A percentile compares a stretch with the other conserved stretches of the same genome.
Conservation (phyloP, 2,329 filamentous ascomycete species). For the Penicillium sp. region DNA sequence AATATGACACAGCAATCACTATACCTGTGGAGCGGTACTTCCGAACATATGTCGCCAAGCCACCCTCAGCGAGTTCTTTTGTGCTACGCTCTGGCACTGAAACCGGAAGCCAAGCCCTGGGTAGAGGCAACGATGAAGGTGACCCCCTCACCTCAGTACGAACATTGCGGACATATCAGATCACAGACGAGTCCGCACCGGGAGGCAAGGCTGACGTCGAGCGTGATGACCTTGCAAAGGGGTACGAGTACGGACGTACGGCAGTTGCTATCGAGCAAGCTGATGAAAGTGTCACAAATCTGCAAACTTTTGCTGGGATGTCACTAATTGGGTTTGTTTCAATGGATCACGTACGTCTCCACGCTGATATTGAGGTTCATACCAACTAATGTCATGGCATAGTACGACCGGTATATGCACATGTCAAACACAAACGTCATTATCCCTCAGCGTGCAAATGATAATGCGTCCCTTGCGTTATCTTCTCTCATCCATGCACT, state of each 20-base stretch:
- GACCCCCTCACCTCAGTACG: constrained; percentile 67
- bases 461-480: constrained; percentile 78
- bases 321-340: constrained; percentile 86
- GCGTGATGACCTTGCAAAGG: constrained; percentile 81
- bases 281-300: constrained; percentile 83
- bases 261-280: constrained; percentile 85
- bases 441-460: constrained; percentile 72
- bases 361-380: not conserved
- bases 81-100: constrained; percentile 53
- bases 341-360: constrained; percentile 59
- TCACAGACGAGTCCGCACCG: constrained; percentile 70
- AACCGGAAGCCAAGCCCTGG: constrained; percentile 33
- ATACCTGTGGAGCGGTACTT: constrained; percentile 92
- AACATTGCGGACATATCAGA: constrained; percentile 73
- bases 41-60: constrained; percentile 72
- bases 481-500: constrained; percentile 89
- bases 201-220: constrained; percentile 81
- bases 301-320: constrained; percentile 72
- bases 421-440: constrained; percentile 80
- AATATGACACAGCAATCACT: constrained; percentile 70
- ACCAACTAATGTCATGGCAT: constrained; percentile 1
- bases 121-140: constrained; percentile 11
- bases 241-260: constrained; percentile 89
- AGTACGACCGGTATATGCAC: constrained; percentile 81
- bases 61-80: constrained; percentile 75